These are phyloP conservation scores for Astrothelium macrocarpum DNA, from an alignment of 495 filamentous ascomycete species.

Conservation along the genomic window DNA sequence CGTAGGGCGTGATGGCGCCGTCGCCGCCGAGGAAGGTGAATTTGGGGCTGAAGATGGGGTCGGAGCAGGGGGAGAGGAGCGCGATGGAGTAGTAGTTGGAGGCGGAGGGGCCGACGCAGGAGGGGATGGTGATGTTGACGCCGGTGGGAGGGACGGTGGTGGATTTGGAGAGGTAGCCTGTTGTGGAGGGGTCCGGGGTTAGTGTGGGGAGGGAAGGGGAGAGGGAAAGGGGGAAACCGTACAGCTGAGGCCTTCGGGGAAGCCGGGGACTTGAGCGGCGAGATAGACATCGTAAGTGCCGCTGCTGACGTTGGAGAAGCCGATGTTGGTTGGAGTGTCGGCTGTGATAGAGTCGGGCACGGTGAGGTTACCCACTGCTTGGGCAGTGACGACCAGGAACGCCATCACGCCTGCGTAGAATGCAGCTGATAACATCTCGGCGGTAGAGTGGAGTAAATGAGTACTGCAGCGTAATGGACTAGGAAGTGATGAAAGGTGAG, in stretches of 20 bases:
- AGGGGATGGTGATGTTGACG: slow-evolving; percentile 18
- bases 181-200: not conserved
- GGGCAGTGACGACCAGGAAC: slow-evolving; percentile 1
- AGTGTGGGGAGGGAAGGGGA: not conserved
- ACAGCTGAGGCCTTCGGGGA: slow-evolving; percentile 11
- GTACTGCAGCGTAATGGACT: not conserved
- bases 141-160: slow-evolving; percentile 13
- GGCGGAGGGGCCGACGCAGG: slow-evolving; percentile 20
- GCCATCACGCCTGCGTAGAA: slow-evolving; percentile 5
- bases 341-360: slow-evolving; percentile 11
- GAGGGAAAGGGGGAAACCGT: not conserved
- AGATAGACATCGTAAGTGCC: slow-evolving; percentile 19
- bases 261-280: slow-evolving; percentile 14
- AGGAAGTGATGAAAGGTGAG: not conserved
- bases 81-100: slow-evolving; percentile 18
- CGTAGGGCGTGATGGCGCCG: slow-evolving; percentile 16
- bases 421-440: not conserved
- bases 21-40: slow-evolving; percentile 18
- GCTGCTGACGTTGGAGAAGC: slow-evolving; percentile 12
- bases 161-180: slow-evolving; percentile 23
- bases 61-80: slow-evolving; percentile 11
- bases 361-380: slow-evolving; percentile 7
- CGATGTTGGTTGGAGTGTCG: slow-evolving; percentile 7
- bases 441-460: not conserved
- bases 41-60: slow-evolving; percentile 12